Conservation (phyloP, 768 basidiomycete genomes). For the Kwoniella sp. region DNA sequence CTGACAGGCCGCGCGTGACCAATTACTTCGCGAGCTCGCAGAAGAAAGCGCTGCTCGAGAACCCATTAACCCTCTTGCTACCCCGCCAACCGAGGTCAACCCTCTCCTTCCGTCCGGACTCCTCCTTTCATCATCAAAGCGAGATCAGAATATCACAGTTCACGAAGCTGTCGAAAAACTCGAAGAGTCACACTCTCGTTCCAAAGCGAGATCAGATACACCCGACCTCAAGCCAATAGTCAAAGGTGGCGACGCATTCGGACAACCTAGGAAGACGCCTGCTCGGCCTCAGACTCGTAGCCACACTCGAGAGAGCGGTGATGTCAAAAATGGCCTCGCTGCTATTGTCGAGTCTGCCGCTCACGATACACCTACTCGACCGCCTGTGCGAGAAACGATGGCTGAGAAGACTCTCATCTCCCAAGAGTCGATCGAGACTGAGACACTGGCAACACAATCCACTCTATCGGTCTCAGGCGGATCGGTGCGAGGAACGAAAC, state of each 20-base stretch:
- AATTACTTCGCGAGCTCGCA: constrained; percentile 33
- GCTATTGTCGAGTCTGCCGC: background rate
- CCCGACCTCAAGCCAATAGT: background rate
- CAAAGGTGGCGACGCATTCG: constrained; percentile 41
- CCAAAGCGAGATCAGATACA: background rate
- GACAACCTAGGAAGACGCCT: constrained; percentile 48
- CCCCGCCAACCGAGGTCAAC: constrained; percentile 35
- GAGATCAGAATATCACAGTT: background rate
- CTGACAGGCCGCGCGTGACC: constrained; percentile 41
- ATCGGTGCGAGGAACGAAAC: constrained; percentile 39
- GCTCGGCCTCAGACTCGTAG: constrained; percentile 9
- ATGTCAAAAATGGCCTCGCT: background rate
- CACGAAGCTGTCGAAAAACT: constrained; percentile 1
- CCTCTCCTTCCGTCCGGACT: background rate
- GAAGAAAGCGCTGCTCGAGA: constrained; percentile 8
- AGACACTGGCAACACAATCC: background rate
- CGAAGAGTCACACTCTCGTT: background rate
- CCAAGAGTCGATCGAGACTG: background rate
- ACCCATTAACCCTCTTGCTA: constrained; percentile 35
- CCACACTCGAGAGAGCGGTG: background rate
- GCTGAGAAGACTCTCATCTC: background rate
- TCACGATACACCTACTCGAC: background rate
- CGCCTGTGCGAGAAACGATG: background rate
- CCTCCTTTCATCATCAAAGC: background rate
- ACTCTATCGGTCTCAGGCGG: background rate